Conservation (phyloP, 2,329 filamentous ascomycete genomes). For the Allantophomopsis lycopodina region DNA sequence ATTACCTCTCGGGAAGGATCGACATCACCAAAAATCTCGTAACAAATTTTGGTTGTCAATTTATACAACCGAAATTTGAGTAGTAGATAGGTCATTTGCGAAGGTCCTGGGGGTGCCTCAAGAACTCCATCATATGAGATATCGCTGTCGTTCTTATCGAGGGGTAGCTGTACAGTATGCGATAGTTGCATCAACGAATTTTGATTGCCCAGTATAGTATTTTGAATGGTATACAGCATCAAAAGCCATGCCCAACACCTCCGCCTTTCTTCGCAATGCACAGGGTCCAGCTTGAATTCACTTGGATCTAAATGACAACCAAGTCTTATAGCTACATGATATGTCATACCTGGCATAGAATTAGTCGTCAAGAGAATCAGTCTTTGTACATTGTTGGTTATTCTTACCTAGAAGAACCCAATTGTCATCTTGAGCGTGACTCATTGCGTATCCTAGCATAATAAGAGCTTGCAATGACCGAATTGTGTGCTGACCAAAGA, state of each 20-base stretch:
- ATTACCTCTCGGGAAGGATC: background rate
- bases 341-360: slow-evolving; percentile 1
- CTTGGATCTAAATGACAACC: slow-evolving; percentile 6
- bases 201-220: slow-evolving; percentile 3
- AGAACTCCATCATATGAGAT: background rate
- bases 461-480: slow-evolving; percentile 6
- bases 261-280: slow-evolving; percentile 6
- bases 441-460: slow-evolving; percentile 6
- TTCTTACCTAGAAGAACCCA: slow-evolving; percentile 5
- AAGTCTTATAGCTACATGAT: slow-evolving; percentile 5
- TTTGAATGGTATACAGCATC: slow-evolving; percentile 7
- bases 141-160: background rate
- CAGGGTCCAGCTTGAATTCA: slow-evolving; percentile 2
- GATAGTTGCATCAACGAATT: background rate
- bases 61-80: slow-evolving; percentile 7
- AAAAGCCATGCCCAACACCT: slow-evolving; percentile 6
- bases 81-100: slow-evolving; percentile 7
- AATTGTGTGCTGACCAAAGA: slow-evolving; percentile 5
- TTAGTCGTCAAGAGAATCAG: background rate
- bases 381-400: background rate
- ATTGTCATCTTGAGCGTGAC: slow-evolving; percentile 5
- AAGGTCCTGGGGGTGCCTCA: background rate
- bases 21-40: background rate
- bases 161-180: background rate
- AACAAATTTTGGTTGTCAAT: slow-evolving; percentile 2